phyloP scores from a whole-genome alignment of 108 stramenopile genomes.

The Mediolabrus comicus region DNA sequence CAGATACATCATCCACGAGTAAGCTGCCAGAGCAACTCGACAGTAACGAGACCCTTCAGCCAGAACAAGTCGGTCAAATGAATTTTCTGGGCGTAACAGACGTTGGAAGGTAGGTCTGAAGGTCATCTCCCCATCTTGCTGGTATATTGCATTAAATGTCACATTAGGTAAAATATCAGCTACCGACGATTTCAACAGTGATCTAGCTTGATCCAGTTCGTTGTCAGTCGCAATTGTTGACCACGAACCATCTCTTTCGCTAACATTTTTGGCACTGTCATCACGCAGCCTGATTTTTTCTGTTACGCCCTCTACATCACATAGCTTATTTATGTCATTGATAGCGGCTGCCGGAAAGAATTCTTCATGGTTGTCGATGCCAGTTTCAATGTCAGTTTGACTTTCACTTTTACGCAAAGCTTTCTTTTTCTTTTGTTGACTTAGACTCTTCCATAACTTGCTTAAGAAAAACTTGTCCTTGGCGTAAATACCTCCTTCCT shows the following conservation, averaged over 20 bases:
- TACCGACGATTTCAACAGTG: not conserved
- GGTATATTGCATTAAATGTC: not conserved
- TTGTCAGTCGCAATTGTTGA: not conserved
- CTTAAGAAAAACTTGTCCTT: slow-evolving; percentile 24
- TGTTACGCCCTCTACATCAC: not conserved
- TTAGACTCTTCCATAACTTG: slow-evolving; percentile 22
- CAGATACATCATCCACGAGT: slow-evolving; percentile 87
- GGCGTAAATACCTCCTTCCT: slow-evolving; percentile 30
- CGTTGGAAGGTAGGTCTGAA: slow-evolving; percentile 28
- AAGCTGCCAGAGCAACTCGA: slow-evolving; percentile 79
- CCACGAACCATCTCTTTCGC: not conserved
- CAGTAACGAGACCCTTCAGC: slow-evolving; percentile 83
- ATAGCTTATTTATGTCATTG: not conserved
- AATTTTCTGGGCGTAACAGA: slow-evolving; percentile 52
- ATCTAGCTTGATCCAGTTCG: not conserved
- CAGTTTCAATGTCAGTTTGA: not conserved
- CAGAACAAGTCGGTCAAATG: slow-evolving; percentile 52
- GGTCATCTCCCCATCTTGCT: slow-evolving; percentile 1
- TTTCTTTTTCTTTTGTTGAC: not conserved
- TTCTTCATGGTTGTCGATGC: not conserved
- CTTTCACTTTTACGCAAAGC: not conserved
- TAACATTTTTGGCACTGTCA: not conserved
- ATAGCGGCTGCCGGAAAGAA: not conserved
- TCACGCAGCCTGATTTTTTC: not conserved
- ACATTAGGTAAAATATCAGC: not conserved